These are phyloP conservation scores for Mortierella sp. DNA, from an alignment of 371 early-diverging fungal species.

Conservation along the genomic window DNA sequence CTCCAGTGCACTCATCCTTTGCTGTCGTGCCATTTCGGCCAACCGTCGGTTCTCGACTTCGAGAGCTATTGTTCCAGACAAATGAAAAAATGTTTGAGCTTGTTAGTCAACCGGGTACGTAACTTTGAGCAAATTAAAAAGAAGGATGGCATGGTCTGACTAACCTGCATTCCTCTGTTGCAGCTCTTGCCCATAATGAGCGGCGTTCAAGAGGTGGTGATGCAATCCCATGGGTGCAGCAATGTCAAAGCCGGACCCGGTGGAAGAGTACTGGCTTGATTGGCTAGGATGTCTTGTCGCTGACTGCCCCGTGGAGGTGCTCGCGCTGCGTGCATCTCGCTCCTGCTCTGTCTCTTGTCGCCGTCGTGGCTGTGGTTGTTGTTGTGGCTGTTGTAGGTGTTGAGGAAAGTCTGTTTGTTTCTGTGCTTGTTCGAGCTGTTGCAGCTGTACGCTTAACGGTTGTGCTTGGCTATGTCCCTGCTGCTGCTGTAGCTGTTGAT, in stretches of 20 bases:
- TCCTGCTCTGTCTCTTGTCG: background rate
- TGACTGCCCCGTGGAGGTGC: background rate
- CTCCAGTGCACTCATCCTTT: constrained; percentile 28
- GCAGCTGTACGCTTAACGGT: background rate
- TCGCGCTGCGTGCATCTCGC: background rate
- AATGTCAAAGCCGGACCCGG: background rate
- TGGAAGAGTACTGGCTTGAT: background rate
- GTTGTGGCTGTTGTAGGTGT: background rate
- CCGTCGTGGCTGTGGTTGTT: background rate
- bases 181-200: constrained; percentile 23
- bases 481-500: background rate
- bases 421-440: background rate
- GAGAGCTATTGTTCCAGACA: constrained; percentile 13
- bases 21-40: constrained; percentile 8
- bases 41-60: constrained; percentile 29
- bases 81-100: background rate
- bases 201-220: constrained; percentile 24
- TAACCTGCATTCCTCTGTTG: constrained; percentile 22
- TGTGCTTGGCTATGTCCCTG: background rate
- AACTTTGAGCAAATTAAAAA: background rate
- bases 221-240: constrained; percentile 17
- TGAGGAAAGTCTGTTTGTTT: background rate
- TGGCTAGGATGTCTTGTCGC: background rate
- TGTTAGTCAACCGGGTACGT: background rate
- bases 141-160: background rate